Conservation (phyloP, 163 green algal species). For the Scenedesmus sp. region DNA sequence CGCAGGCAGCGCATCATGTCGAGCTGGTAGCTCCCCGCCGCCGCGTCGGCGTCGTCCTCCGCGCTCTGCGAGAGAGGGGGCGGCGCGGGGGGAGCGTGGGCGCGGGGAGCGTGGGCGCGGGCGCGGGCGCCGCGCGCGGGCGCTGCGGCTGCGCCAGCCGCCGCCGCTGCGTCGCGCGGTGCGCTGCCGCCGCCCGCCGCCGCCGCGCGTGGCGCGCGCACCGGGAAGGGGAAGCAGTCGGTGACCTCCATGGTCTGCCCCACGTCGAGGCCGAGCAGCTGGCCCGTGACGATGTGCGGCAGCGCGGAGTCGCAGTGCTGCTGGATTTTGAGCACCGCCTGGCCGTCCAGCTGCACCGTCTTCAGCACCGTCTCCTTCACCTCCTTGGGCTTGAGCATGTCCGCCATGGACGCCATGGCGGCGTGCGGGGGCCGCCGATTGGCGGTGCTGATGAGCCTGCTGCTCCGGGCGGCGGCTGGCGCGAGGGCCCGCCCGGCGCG, state of each 20-base stretch:
- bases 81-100: not conserved
- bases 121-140: not conserved
- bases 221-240: constrained; percentile 98
- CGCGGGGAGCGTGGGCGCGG: not conserved
- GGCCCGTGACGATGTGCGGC: constrained; percentile 89
- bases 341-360: constrained; percentile 87
- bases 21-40: constrained; percentile 94
- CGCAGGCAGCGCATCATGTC: constrained; percentile 99
- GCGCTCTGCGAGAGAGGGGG: not conserved
- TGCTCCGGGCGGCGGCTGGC: too few relatives aligned
- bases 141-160: not conserved
- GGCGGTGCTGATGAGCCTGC: too few relatives aligned
- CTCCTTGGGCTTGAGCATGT: constrained; percentile 33
- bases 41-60: constrained; percentile 68
- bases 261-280: constrained; percentile 98
- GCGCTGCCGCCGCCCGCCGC: too few relatives aligned
- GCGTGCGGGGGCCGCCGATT: too few relatives aligned
- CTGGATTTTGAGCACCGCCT: constrained; percentile 95
- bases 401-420: constrained; percentile 43
- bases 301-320: constrained; percentile 93
- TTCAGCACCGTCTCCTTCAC: constrained; percentile 70
- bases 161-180: not conserved
- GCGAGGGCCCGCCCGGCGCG: too few relatives aligned
- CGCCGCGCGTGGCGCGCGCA: constrained; percentile 53
- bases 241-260: constrained; percentile 97